Evolutionary conservation across 331 rosid genomes (phyloP).

Genomic region (Quercus tomentella): DNA sequence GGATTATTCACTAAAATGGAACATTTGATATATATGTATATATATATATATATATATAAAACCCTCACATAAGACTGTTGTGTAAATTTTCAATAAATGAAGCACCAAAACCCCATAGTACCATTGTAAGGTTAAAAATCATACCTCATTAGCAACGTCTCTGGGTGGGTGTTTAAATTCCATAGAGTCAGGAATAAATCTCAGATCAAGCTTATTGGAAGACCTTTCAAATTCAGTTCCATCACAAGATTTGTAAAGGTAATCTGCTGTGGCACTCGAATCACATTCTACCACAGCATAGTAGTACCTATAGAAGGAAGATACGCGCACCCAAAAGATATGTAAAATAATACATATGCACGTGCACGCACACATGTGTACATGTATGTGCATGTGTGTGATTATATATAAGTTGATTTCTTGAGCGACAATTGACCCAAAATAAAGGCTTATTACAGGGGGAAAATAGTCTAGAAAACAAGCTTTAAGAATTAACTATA

Average conservation of each 20-base stretch:
- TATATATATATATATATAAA: too few species aligned
- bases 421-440: not conserved
- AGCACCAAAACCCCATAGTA: not conserved
- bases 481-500: not conserved
- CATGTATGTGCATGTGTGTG: too few species aligned
- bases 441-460: not conserved
- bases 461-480: not conserved
- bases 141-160: slow-evolving; percentile 81
- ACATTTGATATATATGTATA: not conserved
- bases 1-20: not conserved
- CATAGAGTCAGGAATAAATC: slow-evolving; percentile 90
- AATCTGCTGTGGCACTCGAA: slow-evolving; percentile 64
- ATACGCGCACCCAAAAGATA: not conserved
- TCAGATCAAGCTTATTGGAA: slow-evolving; percentile 78
- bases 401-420: too few species aligned
- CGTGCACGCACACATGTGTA: not conserved
- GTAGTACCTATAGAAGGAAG: slow-evolving; percentile 56
- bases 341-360: not conserved
- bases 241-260: slow-evolving; percentile 74
- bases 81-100: not conserved
- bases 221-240: slow-evolving; percentile 70
- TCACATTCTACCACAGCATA: slow-evolving; percentile 87
- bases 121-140: not conserved
- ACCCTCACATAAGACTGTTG: not conserved
- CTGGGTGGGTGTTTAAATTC: slow-evolving; percentile 65